Evolutionary conservation across 495 filamentous ascomycete genomes (phyloP).

Genomic region (Arthonia radiata): DNA sequence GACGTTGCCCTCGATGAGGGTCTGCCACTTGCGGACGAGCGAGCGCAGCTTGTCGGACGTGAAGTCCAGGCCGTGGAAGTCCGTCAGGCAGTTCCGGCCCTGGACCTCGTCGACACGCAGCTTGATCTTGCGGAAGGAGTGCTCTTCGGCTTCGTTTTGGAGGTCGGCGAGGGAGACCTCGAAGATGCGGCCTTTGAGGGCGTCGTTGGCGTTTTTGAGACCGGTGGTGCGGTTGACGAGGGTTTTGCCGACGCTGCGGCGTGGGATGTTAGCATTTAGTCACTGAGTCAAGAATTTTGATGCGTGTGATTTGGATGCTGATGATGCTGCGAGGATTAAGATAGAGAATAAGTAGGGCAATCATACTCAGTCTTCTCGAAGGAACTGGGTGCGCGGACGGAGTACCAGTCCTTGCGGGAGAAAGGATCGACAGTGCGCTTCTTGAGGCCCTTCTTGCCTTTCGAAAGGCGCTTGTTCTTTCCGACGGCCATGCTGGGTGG

Average conservation of each 20-base stretch:
- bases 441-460: conserved; percentile 99
- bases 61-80: conserved; percentile 99
- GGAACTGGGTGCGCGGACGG: conserved; percentile 89
- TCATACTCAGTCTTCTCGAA: conserved; percentile 93
- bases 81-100: conserved; percentile 99
- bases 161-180: conserved; percentile 97
- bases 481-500: conserved; percentile 26
- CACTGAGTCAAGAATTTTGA: conserved; percentile 1
- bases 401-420: conserved; percentile 95
- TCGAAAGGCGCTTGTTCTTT: conserved; percentile 99
- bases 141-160: conserved; percentile 98
- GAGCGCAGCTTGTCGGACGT: conserved; percentile 98
- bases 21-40: conserved; percentile 97
- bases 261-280: conserved; percentile 7
- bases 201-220: conserved; percentile 98
- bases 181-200: conserved; percentile 93
- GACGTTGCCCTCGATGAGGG: conserved; percentile 95
- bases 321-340: conserved; percentile 5
- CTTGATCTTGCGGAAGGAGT: conserved; percentile 98
- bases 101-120: conserved; percentile 95
- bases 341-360: conserved; percentile 2
- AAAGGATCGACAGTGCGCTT: conserved; percentile 97
- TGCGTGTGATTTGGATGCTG: conserved; percentile 1
- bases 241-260: conserved; percentile 79
- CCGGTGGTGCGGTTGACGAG: conserved; percentile 96